A percentile compares a stretch with the other conserved stretches of the same genome.
Conservation (phyloP, 495 filamentous ascomycete species). For the Penicillium simplicissimum region DNA sequence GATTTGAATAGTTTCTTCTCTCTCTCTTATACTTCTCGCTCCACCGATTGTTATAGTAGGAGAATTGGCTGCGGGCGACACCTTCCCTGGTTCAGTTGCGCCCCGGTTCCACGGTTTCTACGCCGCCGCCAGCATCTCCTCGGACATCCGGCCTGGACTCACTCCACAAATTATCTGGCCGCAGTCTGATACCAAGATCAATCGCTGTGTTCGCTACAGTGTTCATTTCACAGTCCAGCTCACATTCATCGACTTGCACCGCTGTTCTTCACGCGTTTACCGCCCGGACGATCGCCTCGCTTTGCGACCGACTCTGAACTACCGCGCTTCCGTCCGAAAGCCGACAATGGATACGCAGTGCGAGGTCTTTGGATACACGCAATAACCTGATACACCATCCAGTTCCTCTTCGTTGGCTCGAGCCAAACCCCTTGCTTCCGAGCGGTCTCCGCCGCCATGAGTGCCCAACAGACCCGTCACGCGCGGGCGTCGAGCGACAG, state of each 20-base stretch:
- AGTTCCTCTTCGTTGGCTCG: constrained; percentile 27
- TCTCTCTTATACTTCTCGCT: not conserved
- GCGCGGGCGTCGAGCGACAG: constrained; percentile 39
- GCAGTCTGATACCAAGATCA: not conserved
- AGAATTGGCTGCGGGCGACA: not conserved
- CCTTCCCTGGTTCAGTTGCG: not conserved
- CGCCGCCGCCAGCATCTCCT: constrained; percentile 2
- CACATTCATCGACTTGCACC: not conserved
- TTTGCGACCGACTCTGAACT: constrained; percentile 15
- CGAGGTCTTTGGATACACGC: constrained; percentile 31
- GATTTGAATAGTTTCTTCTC: not conserved
- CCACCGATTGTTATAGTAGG: not conserved
- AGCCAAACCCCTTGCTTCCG: constrained; percentile 9
- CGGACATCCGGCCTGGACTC: not conserved
- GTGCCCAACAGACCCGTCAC: constrained; percentile 21
- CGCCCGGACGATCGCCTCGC: constrained; percentile 1
- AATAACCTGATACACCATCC: constrained; percentile 30
- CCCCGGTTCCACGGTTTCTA: constrained; percentile 13
- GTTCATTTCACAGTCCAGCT: not conserved
- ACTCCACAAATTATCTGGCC: not conserved
- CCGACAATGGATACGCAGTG: constrained; percentile 43
- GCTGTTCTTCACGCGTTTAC: not conserved
- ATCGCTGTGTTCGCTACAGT: not conserved
- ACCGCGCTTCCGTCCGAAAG: constrained; percentile 1
- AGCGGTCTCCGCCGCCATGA: constrained; percentile 14